Evolutionary conservation across 495 filamentous ascomycete genomes (phyloP), one percentile per base, ranked within the genome.

Genomic region (Aspergillus asperescens): DNA sequence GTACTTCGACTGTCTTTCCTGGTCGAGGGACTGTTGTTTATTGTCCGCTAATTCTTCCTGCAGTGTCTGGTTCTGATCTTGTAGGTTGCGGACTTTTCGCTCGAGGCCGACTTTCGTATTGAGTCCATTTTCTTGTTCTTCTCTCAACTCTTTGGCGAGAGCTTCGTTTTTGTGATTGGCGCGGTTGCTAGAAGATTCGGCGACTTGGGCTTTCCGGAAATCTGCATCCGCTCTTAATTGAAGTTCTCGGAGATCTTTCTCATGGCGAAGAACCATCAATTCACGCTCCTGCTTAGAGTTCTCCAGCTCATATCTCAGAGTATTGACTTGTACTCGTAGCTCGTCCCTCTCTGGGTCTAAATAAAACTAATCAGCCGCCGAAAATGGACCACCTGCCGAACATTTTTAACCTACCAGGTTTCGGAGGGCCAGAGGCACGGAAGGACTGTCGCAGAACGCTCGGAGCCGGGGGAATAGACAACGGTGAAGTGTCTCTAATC

Each of bases 261-360:
- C 88, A 60, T 89, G 84, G 48, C 86, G 81, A 9, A 96, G 69
- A 3, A 75, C 77, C 45, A 82, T 70, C 41, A 96, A 72, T 34
- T 94, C 91, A 56, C 88, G 83, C 63, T 96, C 93, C 48, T 95
- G 89, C 56, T 89, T 90, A 54, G 89, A 73, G 9, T 79, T 74
- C 62, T 92, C 77, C 28, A 89, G 62, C 56, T 89, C 86, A 69
- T 87, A 89, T 48, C 77, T 79, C 29, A 87, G 66, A 5, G 83
- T 80, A 56, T 83, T 84, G 20, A 88, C 63, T 64, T 87, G 81
- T 1, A 84, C 78, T 28, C 85, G 80, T 5, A 89, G 65, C 50
- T 83, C 80, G 34, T 89, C 85, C 53, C 86, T 89, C 46, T 74
- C 70, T n/a, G 56, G 48, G 60, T 76, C 71, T 76, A 39, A 1